Evolutionary conservation across 495 filamentous ascomycete species (phyloP).

Genomic region (Hypoxylon crocopeplum): DNA sequence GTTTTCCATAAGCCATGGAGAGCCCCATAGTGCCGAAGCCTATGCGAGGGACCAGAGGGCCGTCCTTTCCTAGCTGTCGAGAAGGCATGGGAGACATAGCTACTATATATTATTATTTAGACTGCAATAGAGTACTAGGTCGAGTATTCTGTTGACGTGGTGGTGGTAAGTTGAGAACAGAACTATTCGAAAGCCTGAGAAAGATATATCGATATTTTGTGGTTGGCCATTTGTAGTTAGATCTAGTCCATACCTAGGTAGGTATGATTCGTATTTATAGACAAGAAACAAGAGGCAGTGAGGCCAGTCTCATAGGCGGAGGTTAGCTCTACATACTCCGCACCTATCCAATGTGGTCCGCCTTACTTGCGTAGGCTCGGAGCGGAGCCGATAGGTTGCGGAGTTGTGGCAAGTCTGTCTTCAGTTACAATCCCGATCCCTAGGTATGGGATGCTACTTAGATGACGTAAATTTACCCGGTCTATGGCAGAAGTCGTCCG

Average conservation of each 20-base stretch:
- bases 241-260: background rate
- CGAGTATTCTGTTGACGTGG: background rate
- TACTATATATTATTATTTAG: background rate
- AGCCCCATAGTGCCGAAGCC: constrained; percentile 66
- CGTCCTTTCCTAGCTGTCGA: constrained; percentile 59
- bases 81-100: constrained; percentile 43
- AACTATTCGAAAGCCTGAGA: background rate
- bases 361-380: constrained; percentile 6
- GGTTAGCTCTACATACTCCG: background rate
- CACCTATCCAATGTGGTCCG: constrained; percentile 1
- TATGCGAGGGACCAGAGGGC: constrained; percentile 60
- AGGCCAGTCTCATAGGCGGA: too few species aligned
- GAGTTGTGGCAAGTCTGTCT: constrained; percentile 10
- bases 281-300: background rate
- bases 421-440: background rate
- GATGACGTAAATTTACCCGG: background rate
- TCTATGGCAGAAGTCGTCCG: constrained; percentile 3
- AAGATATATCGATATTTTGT: too few species aligned
- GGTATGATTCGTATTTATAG: constrained; percentile 8
- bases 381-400: constrained; percentile 11
- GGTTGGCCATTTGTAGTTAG: too few species aligned
- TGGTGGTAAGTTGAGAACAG: background rate
- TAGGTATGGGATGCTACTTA: too few species aligned
- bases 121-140: background rate
- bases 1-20: constrained; percentile 52